Base-by-base conservation (phyloP, 2,329 filamentous ascomycete genomes). In the Aspergillus sp. region DNA sequence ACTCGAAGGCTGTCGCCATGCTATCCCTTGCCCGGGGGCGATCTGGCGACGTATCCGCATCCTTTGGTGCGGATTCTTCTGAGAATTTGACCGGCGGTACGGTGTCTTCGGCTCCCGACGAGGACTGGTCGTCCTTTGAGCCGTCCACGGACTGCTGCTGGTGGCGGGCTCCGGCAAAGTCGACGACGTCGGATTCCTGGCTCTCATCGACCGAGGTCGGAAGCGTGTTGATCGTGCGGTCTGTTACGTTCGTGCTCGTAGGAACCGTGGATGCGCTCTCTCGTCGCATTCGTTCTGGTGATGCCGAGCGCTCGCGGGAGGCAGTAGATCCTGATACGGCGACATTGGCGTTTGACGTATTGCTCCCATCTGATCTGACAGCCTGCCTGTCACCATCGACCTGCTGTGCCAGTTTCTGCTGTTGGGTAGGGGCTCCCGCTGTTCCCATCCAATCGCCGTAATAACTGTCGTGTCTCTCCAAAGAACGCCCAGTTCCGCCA, bases 361-460 rank as follows among this genome's bases (percentile, higher is more conserved):
- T 31, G 11, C 26, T 25, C 24, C 37, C 17, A 8, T 40, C 25
- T 19, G 35, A 34, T 6, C 34, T 24, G 8, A 26, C 17, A 13
- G 26, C 30, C 3, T 33, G 32, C 13, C 33, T 26, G 15, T 36
- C 33, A 15, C 38, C 29, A 20, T 33, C 11, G 5, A 30, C 5
- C 19, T 35, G 14, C 16, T 43, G 36, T 10, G 30, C 26, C 15
- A 35, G 15, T 15, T 35, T 35, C 31, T 50, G 43, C 16, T 51
- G 51, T 28, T 41, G 44, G 11, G 37, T 34, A 10, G 40, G 38
- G 12, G 45, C 43, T 17, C 60, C 64, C 26, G 64, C 64, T 19
- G 61, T 40, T 14, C 61, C 66, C 58, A 75, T 67, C 71, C 72
- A 77, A 17, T 69, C 61, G 11, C 67, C 67, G 35, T 72, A 69